Base-by-base conservation (phyloP, 2,329 filamentous ascomycete species). In the Fusarium nelsonii region DNA sequence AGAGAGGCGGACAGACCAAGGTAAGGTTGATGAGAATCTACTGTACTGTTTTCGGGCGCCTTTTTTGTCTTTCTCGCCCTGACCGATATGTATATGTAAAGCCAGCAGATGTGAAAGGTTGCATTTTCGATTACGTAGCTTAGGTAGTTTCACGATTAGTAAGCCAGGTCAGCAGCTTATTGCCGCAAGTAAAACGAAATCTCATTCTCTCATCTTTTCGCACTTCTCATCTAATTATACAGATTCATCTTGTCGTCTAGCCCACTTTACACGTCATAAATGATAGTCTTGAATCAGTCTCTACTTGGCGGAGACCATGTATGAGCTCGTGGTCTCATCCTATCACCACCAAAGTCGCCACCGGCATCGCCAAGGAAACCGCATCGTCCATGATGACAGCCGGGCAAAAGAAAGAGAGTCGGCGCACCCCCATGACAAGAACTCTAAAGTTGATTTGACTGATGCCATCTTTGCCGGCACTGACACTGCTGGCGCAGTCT, bases 311-410 rank as follows among this genome's bases (percentile, higher is more conserved):
- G 3, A 11, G 16, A 40, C 2, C 12, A 50, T 60, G 54, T 7
- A 28, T 3, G 7, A 30, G 15, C 3, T 32, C 3, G 6, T 32
- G 0, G 2, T 6, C 9, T 7, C 12, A 0, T 34, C 12, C 8
- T 8, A 6, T 10, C 2, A 11, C 1, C n/a, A 6, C 4, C n/a
- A 30, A 9, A 11, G 8, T 10, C n/a, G 1, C 30, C 8, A 12
- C 30, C 18, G 8, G 9, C 23, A 26, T 1, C n/a, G 8, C 10
- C 57, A 12, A 18, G 6, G 0, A 16, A 8, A 0, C 11, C 8
- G 40, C 4, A 4, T 8, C 0, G 6, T 9, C 1, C 4, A 2
- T 0, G 5, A 3, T 18, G 5, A 0, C 0, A 15, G 28, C 2
- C 32, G 1, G 2, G 36, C 16, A 7, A 12, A 16, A 20, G 6